phyloP scores from a whole-genome alignment of 495 filamentous ascomycete species.

The Cetradonia linearis region DNA sequence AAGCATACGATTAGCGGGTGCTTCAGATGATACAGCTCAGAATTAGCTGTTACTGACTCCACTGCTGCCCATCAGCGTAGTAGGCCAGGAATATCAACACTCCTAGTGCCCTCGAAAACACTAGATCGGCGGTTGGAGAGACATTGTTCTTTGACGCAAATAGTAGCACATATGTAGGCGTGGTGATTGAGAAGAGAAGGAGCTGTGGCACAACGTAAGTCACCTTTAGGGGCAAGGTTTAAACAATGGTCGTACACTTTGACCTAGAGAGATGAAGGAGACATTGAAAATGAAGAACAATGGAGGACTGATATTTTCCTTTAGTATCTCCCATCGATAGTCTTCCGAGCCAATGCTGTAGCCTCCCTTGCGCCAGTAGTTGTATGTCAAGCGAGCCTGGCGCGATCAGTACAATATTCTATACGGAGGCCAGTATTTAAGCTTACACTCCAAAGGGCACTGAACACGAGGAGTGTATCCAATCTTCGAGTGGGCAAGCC shows the following conservation, averaged over 20 bases:
- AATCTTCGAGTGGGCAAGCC: constrained; percentile 63
- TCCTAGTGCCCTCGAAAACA: constrained; percentile 58
- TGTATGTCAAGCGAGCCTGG: constrained; percentile 75
- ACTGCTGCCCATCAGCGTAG: constrained; percentile 89
- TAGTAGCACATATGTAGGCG: constrained; percentile 75
- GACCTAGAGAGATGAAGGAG: constrained; percentile 73
- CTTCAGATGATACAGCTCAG: neutral
- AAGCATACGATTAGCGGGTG: constrained; percentile 9
- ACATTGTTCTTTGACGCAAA: constrained; percentile 39
- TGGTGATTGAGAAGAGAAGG: constrained; percentile 62
- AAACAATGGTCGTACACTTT: constrained; percentile 50
- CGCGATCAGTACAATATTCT: constrained; percentile 12
- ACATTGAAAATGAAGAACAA: constrained; percentile 79
- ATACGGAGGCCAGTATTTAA: neutral
- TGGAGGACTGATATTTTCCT: constrained; percentile 38
- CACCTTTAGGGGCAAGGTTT: neutral
- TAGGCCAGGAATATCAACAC: constrained; percentile 62
- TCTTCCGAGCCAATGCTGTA: constrained; percentile 83
- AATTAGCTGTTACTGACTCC: constrained; percentile 43
- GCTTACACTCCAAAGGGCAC: constrained; percentile 72
- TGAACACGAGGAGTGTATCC: constrained; percentile 63
- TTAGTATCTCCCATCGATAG: constrained; percentile 70
- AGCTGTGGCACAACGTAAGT: constrained; percentile 27
- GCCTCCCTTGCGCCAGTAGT: constrained; percentile 95
- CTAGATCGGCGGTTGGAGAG: constrained; percentile 50